A percentile compares a stretch with the other conserved stretches of the same genome.
Evolutionary conservation across 2,329 filamentous ascomycete genomes (phyloP).

Genomic region (Karstenula rhodostoma): DNA sequence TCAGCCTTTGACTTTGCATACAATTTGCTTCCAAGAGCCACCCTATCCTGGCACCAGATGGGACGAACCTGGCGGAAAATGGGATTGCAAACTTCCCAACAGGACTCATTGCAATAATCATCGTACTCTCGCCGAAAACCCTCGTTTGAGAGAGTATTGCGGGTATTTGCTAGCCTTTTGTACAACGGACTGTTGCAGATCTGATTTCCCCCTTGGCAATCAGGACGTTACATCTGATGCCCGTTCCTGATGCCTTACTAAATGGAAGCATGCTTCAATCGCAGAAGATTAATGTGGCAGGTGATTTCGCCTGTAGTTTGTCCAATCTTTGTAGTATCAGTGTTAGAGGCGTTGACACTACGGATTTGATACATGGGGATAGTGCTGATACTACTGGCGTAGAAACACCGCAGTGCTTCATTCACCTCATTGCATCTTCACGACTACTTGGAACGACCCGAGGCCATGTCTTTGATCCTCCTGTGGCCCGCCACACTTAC

Average conservation of each 20-base stretch:
- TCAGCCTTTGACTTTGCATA: conserved; percentile 7
- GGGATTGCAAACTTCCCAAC: not conserved
- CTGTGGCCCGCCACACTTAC: conserved; percentile 20
- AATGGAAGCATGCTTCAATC: too few species aligned
- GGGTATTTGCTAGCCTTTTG: not conserved
- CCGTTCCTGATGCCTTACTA: not conserved
- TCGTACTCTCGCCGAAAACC: conserved; percentile 6
- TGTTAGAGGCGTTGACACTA: too few species aligned
- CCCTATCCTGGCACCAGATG: too few species aligned
- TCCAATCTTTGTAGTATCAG: conserved; percentile 2
- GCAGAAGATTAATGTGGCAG: not conserved
- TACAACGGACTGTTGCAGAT: not conserved
- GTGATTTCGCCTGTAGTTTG: not conserved
- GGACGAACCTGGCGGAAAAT: too few species aligned
- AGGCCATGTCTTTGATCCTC: conserved; percentile 8
- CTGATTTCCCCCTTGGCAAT: not conserved
- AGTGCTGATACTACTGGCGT: not conserved
- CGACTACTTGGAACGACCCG: conserved; percentile 14
- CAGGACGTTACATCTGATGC: not conserved
- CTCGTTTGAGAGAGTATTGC: conserved; percentile 14
- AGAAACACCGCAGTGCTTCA: conserved; percentile 14
- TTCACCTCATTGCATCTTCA: conserved; percentile 15
- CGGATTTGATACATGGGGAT: not conserved
- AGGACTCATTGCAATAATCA: conserved; percentile 2
- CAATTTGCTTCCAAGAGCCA: not conserved